Evolutionary conservation across 441 rosid genomes (phyloP), one percentile per base, ranked within the genome.

Genomic region (Pelargonium australe): DNA sequence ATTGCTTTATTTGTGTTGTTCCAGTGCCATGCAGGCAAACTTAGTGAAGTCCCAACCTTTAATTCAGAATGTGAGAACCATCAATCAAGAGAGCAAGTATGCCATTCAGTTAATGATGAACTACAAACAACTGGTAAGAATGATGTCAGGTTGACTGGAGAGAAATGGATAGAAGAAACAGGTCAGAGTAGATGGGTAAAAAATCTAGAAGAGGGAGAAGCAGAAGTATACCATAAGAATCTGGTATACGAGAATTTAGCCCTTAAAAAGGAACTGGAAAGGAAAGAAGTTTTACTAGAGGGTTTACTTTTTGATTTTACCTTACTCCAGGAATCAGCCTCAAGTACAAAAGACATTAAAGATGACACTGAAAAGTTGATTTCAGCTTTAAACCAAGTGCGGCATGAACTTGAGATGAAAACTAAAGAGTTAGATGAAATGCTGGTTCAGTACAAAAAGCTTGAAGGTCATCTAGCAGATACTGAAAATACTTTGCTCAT

Each of bases 291-390:
- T 75, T 75, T 89, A 69, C 76, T 89, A 70, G 87, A 88, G 81
- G 97, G 97, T 71, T 80, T 94, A 85, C 91, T 88, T 76, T 94
- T 94, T 79, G 99, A 94, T 82, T 84, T 94, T 75, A 82, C 88
- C 81, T 84, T 94, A 79, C 81, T 94, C 75, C 97, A 94, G 75
- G 99, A 94, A 84, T 83, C 90, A 16, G 84, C 92, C 76, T 89
- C 97, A 62, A 79, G 79, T 66, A 83, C 78, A 63, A 87, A 81
- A 75, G 93, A 91, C 31, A 74, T 84, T 49, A 87, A 84, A 84
- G 90, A 89, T 78, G 89, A 91, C 83, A 81, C 86, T 71, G 87
- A 89, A 80, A 86, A 81, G 76, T 72, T 84, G 61, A 75, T 80
- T 74, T 75, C 77, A 23, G 80, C 79, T 23, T 75, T 88, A 80